Base-by-base conservation (phyloP, 805 yeast species). In the Candida sanyiensis region DNA sequence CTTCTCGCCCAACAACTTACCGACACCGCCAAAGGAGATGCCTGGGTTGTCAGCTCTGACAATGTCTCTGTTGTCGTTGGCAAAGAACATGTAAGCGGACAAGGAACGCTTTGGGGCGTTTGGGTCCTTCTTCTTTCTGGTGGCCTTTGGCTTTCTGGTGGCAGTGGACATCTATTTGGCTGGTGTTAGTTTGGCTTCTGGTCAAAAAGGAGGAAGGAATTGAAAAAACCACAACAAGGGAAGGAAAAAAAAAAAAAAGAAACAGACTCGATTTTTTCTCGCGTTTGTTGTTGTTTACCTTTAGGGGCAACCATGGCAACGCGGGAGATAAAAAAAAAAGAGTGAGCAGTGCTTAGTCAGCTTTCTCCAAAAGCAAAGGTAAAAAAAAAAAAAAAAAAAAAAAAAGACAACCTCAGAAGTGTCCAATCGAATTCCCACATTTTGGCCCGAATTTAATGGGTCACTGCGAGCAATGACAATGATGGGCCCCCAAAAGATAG, bases 101-200 rank as follows among this genome's bases (percentile, higher is more conserved):
- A 93, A 72, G 19, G 97, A 87, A 69, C 97, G 86, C 86, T 93
- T 93, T 66, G 98, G 98, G 50, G 98, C 98, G 67, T 90, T 89
- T 72, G 98, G 96, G 66, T 86, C 95, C 65, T 69, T 69, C 69
- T 68, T 69, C 64, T 66, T 69, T 62, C 70, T 67, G 45, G 64
- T 50, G 45, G 64, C 49, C 37, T 60, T 63, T 47, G 49, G 46
- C 56, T 63, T 64, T 56, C 64, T 63, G 47, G 61, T 62, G 33
- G 62, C 62, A 39, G 49, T 48, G 43, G 70, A 63, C 70, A 65
- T 66, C 40, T 42, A 27, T n/a, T n/a, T n/a, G n/a, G n/a, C 25
- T 36, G 10, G 30, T 41, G 15, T 21, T 34, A 21, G 44, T 42
- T 46, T 22, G 25, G 10, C 10, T 22, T 22, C 8, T 8, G 12